Percentiles rank a stretch among this genome's conserved stretches.
Evolutionary conservation across 495 filamentous ascomycete species (phyloP).

Genomic region (Xylaria venustula): DNA sequence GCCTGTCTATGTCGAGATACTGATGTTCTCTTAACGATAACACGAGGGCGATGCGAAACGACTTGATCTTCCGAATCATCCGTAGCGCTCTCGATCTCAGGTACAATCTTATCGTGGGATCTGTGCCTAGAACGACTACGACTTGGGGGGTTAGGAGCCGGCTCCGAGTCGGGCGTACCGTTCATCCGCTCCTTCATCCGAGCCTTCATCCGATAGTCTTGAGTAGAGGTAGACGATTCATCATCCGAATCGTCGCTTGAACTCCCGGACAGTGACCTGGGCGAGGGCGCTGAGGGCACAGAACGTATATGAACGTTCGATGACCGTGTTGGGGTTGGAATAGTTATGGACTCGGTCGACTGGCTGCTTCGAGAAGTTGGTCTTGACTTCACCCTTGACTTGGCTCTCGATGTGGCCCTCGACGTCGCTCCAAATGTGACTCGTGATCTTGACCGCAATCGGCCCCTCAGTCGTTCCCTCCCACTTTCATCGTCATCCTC

Average conservation of each 20-base stretch:
- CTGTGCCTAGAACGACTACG: constrained; percentile 22
- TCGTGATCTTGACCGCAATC: constrained; percentile 21
- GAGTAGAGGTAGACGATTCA: constrained; percentile 34
- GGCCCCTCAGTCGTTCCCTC: constrained; percentile 12
- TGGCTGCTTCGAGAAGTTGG: constrained; percentile 27
- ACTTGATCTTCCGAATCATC: constrained; percentile 29
- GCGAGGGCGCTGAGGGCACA: constrained; percentile 38
- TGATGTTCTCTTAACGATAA: constrained; percentile 22
- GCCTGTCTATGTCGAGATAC: constrained; percentile 19
- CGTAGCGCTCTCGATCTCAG: constrained; percentile 27
- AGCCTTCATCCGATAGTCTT: constrained; percentile 30
- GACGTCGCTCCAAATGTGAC: constrained; percentile 4
- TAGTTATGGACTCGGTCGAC: constrained; percentile 31
- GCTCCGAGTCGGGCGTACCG: constrained; percentile 17
- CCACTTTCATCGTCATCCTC: constrained; percentile 22
- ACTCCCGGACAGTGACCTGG: constrained; percentile 34
- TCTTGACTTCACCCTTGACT: constrained; percentile 21
- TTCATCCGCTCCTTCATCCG: constrained; percentile 18
- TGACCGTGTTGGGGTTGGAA: constrained; percentile 39
- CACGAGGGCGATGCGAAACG: constrained; percentile 21
- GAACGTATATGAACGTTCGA: constrained; percentile 36
- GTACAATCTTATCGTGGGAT: constrained; percentile 20
- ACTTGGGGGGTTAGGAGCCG: constrained; percentile 13
- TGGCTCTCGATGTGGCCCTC: constrained; percentile 24
- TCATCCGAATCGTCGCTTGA: constrained; percentile 40